These are phyloP conservation scores for Acanthamoeba lugdunensis DNA, from an alignment of 208 protist genomes.

Conservation along the genomic window DNA sequence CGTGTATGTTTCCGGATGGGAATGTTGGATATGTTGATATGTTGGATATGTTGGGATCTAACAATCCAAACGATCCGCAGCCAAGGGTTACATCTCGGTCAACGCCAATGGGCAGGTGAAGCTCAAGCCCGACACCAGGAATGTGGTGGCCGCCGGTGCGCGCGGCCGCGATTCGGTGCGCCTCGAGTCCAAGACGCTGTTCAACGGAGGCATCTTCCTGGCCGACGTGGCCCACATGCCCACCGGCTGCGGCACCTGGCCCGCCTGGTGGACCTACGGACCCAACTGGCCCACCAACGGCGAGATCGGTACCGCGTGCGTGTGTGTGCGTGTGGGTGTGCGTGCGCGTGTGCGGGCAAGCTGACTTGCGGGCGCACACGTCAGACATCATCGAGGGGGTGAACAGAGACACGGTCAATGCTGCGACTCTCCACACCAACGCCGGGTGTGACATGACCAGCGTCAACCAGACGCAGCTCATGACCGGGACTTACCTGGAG, in stretches of 20 bases:
- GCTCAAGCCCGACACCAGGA: not conserved
- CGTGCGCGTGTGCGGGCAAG: too few species aligned
- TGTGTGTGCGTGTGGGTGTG: too few species aligned
- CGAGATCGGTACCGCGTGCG: conserved; percentile 4
- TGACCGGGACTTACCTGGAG: not conserved
- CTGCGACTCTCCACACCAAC: not conserved
- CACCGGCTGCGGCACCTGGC: conserved; percentile 32
- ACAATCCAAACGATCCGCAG: too few species aligned
- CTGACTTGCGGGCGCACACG: not conserved
- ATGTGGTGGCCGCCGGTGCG: not conserved
- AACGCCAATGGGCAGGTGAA: not conserved
- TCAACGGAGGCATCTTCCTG: not conserved
- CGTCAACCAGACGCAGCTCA: not conserved
- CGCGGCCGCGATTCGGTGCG: conserved; percentile 14
- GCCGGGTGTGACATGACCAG: not conserved
- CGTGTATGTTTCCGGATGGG: too few species aligned
- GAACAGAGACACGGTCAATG: not conserved
- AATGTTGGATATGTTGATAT: too few species aligned
- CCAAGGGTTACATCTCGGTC: conserved; percentile 3
- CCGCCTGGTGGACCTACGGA: conserved; percentile 38
- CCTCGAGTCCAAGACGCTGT: not conserved
- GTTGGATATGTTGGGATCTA: too few species aligned
- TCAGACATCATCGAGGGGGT: conserved; percentile 9
- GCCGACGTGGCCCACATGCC: conserved; percentile 38
- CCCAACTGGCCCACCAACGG: conserved; percentile 16